Conservation (phyloP, 345 rosid genomes). For the Heritiera fomes region DNA sequence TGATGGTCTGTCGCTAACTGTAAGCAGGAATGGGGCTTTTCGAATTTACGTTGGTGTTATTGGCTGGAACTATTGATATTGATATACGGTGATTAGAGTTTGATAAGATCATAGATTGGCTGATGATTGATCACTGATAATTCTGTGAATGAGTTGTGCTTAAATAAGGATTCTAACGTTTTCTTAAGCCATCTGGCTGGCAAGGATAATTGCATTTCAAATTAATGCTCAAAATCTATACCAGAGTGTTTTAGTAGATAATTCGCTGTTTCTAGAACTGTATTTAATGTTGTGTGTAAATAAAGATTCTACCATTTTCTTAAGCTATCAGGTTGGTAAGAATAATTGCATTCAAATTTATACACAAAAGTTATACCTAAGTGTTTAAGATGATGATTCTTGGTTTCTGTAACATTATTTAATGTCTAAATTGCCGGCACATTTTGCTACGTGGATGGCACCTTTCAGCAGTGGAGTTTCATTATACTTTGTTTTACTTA, state of each 20-base stretch:
- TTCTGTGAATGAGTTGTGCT: not conserved
- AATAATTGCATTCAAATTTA: not conserved
- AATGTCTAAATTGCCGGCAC: not conserved
- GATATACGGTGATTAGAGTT: not conserved
- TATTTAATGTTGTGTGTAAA: not conserved
- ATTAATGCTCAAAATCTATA: not conserved
- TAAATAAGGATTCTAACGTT: not conserved
- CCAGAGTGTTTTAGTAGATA: too few species aligned
- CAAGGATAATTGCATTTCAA: not conserved
- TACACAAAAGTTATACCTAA: not conserved
- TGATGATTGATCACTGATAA: not conserved
- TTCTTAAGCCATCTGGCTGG: not conserved
- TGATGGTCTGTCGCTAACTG: not conserved
- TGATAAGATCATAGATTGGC: not conserved
- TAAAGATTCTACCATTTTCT: not conserved
- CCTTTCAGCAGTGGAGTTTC: not conserved
- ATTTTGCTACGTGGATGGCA: not conserved
- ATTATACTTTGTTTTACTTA: not conserved
- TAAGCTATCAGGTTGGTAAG: not conserved
- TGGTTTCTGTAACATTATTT: not conserved
- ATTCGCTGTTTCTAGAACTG: not conserved
- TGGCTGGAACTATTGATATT: not conserved
- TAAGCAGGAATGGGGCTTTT: not conserved
- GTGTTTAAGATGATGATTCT: not conserved
- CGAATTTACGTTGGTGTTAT: not conserved